Percentiles rank a stretch among this genome's conserved stretches.
Conservation (phyloP, 2,329 filamentous ascomycete species). For the Fusarium incarnatum region DNA sequence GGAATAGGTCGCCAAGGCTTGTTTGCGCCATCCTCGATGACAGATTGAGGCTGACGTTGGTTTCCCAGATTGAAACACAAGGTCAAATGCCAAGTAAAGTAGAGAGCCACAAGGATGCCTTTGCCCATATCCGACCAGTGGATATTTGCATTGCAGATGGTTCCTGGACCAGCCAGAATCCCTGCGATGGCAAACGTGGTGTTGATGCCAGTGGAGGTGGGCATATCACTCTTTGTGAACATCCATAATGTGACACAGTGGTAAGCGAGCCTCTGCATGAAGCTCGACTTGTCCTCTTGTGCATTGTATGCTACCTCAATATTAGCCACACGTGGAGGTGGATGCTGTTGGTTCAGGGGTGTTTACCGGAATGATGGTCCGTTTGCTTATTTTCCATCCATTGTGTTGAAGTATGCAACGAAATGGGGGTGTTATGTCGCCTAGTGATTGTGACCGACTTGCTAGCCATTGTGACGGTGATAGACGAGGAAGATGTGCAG, state of each 20-base stretch:
- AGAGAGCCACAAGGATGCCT: slow-evolving; percentile 36
- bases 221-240: slow-evolving; percentile 38
- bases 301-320: slow-evolving; percentile 16
- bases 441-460: slow-evolving; percentile 18
- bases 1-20: slow-evolving; percentile 53
- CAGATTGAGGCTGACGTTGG: slow-evolving; percentile 50
- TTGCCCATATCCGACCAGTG: slow-evolving; percentile 24
- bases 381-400: background rate
- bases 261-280: slow-evolving; percentile 26
- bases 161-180: slow-evolving; percentile 31
- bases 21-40: slow-evolving; percentile 55
- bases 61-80: slow-evolving; percentile 53
- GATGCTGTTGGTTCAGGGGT: slow-evolving; percentile 18
- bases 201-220: slow-evolving; percentile 37
- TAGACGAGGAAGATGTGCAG: background rate
- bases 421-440: slow-evolving; percentile 1
- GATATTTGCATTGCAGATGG: slow-evolving; percentile 27
- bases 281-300: slow-evolving; percentile 2
- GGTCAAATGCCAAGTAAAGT: slow-evolving; percentile 42
- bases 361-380: slow-evolving; percentile 27
- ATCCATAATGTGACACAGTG: slow-evolving; percentile 32
- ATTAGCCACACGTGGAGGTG: slow-evolving; percentile 20
- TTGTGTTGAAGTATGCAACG: slow-evolving; percentile 2
- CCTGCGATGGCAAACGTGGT: slow-evolving; percentile 34
- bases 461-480: slow-evolving; percentile 8